phyloP scores from a whole-genome alignment of 768 basidiomycete species.

The Filobasidium floriforme region DNA sequence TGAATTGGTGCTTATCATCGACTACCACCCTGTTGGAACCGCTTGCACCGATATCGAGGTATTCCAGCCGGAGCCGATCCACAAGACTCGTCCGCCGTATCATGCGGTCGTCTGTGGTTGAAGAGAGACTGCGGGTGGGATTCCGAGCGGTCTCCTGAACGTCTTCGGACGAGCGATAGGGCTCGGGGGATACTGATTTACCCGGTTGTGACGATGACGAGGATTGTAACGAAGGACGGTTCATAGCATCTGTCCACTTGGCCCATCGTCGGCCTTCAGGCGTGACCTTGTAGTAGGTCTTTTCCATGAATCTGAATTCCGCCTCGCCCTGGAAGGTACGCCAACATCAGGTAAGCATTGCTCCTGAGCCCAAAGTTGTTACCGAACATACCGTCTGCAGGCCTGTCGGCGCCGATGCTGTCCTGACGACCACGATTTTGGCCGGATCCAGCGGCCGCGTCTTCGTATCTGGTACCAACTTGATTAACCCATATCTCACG shows the following conservation, averaged over 20 bases:
- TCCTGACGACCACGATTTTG: constrained; percentile 33
- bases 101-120: constrained; percentile 21
- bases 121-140: constrained; percentile 5
- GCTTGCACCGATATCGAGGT: constrained; percentile 21
- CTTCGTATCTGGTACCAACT: constrained; percentile 54
- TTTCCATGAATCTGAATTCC: constrained; percentile 92
- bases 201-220: background rate
- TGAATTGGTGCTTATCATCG: constrained; percentile 45
- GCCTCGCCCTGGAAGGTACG: constrained; percentile 62
- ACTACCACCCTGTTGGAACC: constrained; percentile 10
- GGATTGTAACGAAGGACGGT: background rate
- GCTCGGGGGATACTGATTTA: background rate
- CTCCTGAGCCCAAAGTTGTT: background rate
- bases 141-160: background rate
- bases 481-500: constrained; percentile 85
- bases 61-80: constrained; percentile 25
- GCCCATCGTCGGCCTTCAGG: constrained; percentile 81
- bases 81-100: constrained; percentile 13
- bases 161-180: constrained; percentile 16
- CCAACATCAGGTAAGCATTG: background rate
- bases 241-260: constrained; percentile 60
- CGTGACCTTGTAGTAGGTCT: constrained; percentile 89
- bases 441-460: constrained; percentile 35
- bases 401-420: constrained; percentile 26
- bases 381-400: constrained; percentile 28